A percentile compares a stretch with the other conserved stretches of the same genome.
phyloP scores from a whole-genome alignment of 768 basidiomycete species.

The Rhodosporidiobolus odoratus region DNA sequence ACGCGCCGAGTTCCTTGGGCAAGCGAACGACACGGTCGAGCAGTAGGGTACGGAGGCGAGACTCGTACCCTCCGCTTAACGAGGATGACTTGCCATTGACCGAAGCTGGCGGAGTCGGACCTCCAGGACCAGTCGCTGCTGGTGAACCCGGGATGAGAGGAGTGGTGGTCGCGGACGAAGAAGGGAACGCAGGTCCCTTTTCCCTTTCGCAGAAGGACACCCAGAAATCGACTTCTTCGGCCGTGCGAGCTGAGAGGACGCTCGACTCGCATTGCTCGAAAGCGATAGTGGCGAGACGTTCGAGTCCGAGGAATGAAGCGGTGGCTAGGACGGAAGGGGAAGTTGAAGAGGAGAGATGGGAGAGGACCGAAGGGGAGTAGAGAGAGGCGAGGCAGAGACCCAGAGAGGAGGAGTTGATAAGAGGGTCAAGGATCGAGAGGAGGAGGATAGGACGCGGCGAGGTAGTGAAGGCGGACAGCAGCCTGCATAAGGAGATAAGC shows the following conservation, averaged over 20 bases:
- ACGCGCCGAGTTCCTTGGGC: conserved; percentile 11
- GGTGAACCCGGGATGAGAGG: not conserved
- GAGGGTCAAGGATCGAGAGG: conserved; percentile 5
- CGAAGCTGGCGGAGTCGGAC: not conserved
- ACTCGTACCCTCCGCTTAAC: not conserved
- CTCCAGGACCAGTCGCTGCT: not conserved
- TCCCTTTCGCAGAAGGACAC: conserved; percentile 7
- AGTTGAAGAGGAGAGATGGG: not conserved
- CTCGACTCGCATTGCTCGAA: not conserved
- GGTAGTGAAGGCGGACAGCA: not conserved
- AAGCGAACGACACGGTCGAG: not conserved
- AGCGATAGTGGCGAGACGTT: conserved; percentile 1
- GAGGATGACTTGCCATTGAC: not conserved
- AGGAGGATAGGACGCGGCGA: not conserved
- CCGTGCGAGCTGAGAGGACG: not conserved
- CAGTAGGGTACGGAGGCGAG: not conserved
- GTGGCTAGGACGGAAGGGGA: conserved; percentile 12
- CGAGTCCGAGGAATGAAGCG: conserved; percentile 16
- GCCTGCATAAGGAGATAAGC: not conserved
- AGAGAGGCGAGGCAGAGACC: conserved; percentile 23
- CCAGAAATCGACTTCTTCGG: conserved; percentile 7
- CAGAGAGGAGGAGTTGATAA: conserved; percentile 12
- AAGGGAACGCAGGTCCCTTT: not conserved
- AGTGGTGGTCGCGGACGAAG: not conserved
- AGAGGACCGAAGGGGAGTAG: conserved; percentile 23